These are phyloP conservation scores for Conringia planisiliqua DNA, from an alignment of 345 rosid species.

Conservation along the genomic window DNA sequence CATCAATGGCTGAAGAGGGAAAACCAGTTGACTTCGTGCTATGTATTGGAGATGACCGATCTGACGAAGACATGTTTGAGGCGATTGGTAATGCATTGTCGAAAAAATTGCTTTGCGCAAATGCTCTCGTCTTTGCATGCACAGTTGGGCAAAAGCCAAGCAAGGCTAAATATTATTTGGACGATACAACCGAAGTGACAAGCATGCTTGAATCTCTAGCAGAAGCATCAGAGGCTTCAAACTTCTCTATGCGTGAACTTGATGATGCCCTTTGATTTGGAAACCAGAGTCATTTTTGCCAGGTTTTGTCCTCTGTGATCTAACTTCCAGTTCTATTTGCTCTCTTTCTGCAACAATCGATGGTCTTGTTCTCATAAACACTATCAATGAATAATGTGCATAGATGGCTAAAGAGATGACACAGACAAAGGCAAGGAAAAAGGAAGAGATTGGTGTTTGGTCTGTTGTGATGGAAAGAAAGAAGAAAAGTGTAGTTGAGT, in stretches of 20 bases:
- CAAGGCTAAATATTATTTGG: conserved; percentile 86
- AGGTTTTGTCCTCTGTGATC: conserved; percentile 18
- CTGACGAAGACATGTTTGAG: conserved; percentile 43
- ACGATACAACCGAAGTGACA: conserved; percentile 37
- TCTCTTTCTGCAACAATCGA: background rate
- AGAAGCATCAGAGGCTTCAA: conserved; percentile 33
- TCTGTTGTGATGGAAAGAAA: conserved; percentile 23
- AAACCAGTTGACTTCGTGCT: conserved; percentile 37
- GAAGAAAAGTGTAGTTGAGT: conserved; percentile 18
- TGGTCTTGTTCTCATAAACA: conserved; percentile 13
- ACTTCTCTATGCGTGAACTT: conserved; percentile 31
- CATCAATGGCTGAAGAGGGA: conserved; percentile 35
- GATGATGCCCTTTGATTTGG: conserved; percentile 25
- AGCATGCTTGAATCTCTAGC: conserved; percentile 42
- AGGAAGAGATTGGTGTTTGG: conserved; percentile 15
- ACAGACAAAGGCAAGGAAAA: conserved; percentile 14
- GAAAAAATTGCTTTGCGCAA: conserved; percentile 21
- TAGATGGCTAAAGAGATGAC: conserved; percentile 25
- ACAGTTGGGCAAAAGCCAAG: conserved; percentile 97
- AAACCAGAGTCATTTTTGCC: conserved; percentile 17
- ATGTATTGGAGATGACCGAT: conserved; percentile 40
- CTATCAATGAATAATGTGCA: background rate
- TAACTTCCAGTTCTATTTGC: background rate
- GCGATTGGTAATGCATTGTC: conserved; percentile 41
- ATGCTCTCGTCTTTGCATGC: conserved; percentile 59